Conservation (phyloP, 108 stramenopile genomes). For the Nitzschia palea region DNA sequence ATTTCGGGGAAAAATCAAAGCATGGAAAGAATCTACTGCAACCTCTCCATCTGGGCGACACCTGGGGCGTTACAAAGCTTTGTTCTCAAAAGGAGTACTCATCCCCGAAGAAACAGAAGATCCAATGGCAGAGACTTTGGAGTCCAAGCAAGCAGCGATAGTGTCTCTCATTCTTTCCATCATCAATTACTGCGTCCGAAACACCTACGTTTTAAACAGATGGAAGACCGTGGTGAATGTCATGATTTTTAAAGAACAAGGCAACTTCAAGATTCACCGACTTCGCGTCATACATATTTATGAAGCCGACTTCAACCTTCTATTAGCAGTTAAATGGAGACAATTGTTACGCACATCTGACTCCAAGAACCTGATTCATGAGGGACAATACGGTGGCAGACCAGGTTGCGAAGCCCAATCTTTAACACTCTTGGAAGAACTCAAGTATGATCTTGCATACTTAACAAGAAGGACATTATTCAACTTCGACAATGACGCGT, state of each 20-base stretch:
- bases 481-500: too few relatives aligned
- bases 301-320: constrained; percentile 10
- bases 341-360: not conserved
- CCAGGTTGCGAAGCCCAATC: not conserved
- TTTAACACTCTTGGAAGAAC: not conserved
- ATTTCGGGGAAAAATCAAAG: not conserved
- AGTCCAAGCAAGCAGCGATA: not conserved
- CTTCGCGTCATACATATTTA: constrained; percentile 14
- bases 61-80: not conserved
- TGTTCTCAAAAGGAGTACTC: not conserved
- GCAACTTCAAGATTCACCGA: constrained; percentile 2
- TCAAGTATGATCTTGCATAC: not conserved
- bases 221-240: not conserved
- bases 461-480: not conserved
- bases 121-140: not conserved
- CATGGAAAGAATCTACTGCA: not conserved
- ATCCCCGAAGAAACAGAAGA: not conserved
- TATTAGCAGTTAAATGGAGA: not conserved
- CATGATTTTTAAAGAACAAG: not conserved
- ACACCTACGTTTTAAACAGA: not conserved
- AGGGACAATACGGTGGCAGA: not conserved
- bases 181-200: not conserved
- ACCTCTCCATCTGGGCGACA: not conserved
- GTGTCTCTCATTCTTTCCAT: not conserved
- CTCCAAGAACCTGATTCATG: not conserved